A percentile compares a stretch with the other conserved stretches of the same genome.
These are phyloP conservation scores for Geranomyces variabilis DNA, from an alignment of 192 early-diverging fungal species.

Conservation along the genomic window DNA sequence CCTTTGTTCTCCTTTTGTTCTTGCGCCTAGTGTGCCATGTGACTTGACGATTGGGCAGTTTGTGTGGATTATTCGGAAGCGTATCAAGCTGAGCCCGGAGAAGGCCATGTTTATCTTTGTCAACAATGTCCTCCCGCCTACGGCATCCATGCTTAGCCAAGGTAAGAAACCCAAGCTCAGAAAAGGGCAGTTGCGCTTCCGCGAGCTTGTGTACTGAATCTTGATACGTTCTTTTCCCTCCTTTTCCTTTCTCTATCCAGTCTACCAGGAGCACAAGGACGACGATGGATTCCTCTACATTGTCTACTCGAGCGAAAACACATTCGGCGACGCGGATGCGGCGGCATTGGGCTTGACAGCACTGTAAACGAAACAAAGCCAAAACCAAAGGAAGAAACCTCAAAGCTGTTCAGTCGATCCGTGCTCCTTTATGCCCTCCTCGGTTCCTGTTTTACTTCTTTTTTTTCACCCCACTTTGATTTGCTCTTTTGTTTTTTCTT, in stretches of 20 bases:
- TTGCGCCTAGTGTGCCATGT: constrained; percentile 73
- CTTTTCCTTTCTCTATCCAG: constrained; percentile 34
- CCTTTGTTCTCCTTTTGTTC: constrained; percentile 2
- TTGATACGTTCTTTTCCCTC: too few species aligned
- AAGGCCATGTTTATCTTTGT: constrained; percentile 99
- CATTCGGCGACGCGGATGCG: constrained; percentile 35
- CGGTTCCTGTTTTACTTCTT: too few species aligned
- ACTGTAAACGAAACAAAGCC: too few species aligned
- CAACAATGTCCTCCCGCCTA: constrained; percentile 92
- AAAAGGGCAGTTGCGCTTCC: too few species aligned
- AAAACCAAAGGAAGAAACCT: too few species aligned
- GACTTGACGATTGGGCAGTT: constrained; percentile 98
- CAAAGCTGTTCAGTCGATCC: too few species aligned
- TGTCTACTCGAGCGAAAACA: constrained; percentile 48
- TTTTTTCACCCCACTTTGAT: too few species aligned
- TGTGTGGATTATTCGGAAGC: constrained; percentile 93
- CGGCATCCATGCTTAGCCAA: constrained; percentile 86
- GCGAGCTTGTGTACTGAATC: too few species aligned
- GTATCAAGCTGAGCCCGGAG: constrained; percentile 94
- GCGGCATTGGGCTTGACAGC: too few species aligned
- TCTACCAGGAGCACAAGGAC: constrained; percentile 98
- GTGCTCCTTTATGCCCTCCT: too few species aligned
- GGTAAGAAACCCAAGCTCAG: too few species aligned
- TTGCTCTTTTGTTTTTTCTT: too few species aligned
- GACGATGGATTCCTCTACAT: constrained; percentile 94